Evolutionary conservation across 495 filamentous ascomycete species (phyloP).

Genomic region (Umbilicaria muhlenbergii): DNA sequence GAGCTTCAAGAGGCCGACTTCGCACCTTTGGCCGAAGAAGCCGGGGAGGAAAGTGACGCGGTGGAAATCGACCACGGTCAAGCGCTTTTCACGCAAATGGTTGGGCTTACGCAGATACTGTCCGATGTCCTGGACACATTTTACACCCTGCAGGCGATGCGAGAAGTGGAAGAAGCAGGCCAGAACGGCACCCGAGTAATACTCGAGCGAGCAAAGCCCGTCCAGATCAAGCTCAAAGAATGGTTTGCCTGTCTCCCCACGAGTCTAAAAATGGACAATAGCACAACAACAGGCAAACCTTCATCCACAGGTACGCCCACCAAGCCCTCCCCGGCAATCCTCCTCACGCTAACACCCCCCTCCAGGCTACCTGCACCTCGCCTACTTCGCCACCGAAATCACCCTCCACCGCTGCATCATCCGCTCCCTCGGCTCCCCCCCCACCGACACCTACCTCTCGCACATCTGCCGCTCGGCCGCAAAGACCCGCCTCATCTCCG

Average conservation of each 20-base stretch:
- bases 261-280: conserved; percentile 35
- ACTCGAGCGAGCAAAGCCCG: conserved; percentile 43
- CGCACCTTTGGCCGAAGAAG: conserved; percentile 20
- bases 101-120: conserved; percentile 41
- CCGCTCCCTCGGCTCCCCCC: conserved; percentile 26
- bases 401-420: conserved; percentile 46
- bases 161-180: conserved; percentile 32
- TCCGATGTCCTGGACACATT: conserved; percentile 45
- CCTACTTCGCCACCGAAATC: conserved; percentile 47
- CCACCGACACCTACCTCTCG: conserved; percentile 43
- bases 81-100: conserved; percentile 42
- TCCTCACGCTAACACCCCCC: conserved; percentile 25
- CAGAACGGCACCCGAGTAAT: conserved; percentile 36
- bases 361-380: conserved; percentile 41
- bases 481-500: conserved; percentile 39
- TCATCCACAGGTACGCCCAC: conserved; percentile 18
- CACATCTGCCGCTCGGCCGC: conserved; percentile 89
- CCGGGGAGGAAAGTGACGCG: conserved; percentile 14
- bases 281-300: not conserved
- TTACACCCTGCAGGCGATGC: conserved; percentile 40
- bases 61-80: conserved; percentile 31
- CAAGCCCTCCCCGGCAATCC: conserved; percentile 16
- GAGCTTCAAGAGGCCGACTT: conserved; percentile 36
- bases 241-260: conserved; percentile 40
- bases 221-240: conserved; percentile 41